Conservation (phyloP, 1,284 basidiomycete genomes). For the Malassezia psittaci region DNA sequence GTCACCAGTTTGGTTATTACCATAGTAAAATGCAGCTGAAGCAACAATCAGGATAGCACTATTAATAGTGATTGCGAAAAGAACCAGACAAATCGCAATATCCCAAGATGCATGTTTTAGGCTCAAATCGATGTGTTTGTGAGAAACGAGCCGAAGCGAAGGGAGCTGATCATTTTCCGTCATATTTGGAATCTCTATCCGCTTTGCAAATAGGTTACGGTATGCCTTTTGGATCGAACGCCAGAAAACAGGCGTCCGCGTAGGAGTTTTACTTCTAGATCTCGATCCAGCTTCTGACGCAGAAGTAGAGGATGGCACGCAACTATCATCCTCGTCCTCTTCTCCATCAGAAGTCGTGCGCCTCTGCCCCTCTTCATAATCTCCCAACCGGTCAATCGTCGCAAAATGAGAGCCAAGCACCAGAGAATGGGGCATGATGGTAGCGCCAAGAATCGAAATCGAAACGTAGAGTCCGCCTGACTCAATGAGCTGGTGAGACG, state of each 20-base stretch:
- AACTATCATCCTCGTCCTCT: not conserved
- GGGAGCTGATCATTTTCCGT: conserved; percentile 1
- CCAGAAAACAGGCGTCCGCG: not conserved
- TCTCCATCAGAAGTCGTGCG: not conserved
- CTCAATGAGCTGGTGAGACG: conserved; percentile 57
- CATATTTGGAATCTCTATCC: conserved; percentile 7
- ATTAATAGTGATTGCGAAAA: conserved; percentile 64
- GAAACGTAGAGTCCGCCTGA: conserved; percentile 64
- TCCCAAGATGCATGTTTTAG: conserved; percentile 44
- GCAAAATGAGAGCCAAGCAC: conserved; percentile 67
- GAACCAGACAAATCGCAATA: conserved; percentile 42
- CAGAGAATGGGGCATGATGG: conserved; percentile 75
- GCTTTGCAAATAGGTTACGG: not conserved
- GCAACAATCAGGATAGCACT: conserved; percentile 58
- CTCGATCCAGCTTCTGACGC: not conserved
- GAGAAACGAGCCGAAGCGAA: conserved; percentile 10
- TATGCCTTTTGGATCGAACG: not conserved
- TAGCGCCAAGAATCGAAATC: conserved; percentile 53
- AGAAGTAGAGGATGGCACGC: not conserved
- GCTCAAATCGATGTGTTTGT: conserved; percentile 26
- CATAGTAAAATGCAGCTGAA: conserved; percentile 50
- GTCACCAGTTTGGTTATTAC: conserved; percentile 16
- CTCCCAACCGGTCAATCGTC: conserved; percentile 27
- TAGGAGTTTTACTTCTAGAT: not conserved
- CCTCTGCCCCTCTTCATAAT: not conserved